These are phyloP conservation scores for Pseudognaphalium luteoalbum DNA, from an alignment of 129 eudicot genomes.

Conservation along the genomic window DNA sequence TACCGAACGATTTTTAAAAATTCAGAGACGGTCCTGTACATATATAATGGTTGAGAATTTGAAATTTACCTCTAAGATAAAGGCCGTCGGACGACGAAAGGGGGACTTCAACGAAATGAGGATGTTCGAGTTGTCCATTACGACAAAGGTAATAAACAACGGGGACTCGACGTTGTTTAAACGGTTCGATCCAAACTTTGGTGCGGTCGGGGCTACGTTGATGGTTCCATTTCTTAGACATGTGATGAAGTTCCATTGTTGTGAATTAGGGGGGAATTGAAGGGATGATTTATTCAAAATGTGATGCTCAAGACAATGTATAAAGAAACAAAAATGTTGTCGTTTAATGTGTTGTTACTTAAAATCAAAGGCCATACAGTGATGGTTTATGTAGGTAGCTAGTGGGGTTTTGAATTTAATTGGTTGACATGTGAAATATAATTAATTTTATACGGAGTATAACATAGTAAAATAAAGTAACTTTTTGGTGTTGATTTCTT, in stretches of 20 bases:
- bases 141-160: slow-evolving; percentile 75
- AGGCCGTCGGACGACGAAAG: slow-evolving; percentile 67
- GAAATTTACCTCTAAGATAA: slow-evolving; percentile 58
- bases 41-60: neutral
- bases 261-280: slow-evolving; percentile 21
- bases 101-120: slow-evolving; percentile 86
- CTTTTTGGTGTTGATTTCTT: neutral
- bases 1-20: too few relatives aligned
- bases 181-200: slow-evolving; percentile 64
- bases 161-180: slow-evolving; percentile 42
- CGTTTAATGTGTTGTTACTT: slow-evolving; percentile 14
- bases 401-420: neutral
- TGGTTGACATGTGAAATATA: slow-evolving; percentile 26
- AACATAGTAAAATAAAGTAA: neutral
- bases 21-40: neutral
- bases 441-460: neutral
- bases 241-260: slow-evolving; percentile 32
- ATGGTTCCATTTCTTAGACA: slow-evolving; percentile 36
- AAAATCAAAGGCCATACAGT: slow-evolving; percentile 29
- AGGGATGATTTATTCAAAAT: slow-evolving; percentile 42
- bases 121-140: slow-evolving; percentile 87
- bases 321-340: slow-evolving; percentile 46
- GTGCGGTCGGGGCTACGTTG: slow-evolving; percentile 59
- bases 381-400: slow-evolving; percentile 31
- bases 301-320: slow-evolving; percentile 53